A percentile compares a stretch with the other conserved stretches of the same genome.
Conservation (phyloP, 768 basidiomycete species). For the Mycena epipterygia region DNA sequence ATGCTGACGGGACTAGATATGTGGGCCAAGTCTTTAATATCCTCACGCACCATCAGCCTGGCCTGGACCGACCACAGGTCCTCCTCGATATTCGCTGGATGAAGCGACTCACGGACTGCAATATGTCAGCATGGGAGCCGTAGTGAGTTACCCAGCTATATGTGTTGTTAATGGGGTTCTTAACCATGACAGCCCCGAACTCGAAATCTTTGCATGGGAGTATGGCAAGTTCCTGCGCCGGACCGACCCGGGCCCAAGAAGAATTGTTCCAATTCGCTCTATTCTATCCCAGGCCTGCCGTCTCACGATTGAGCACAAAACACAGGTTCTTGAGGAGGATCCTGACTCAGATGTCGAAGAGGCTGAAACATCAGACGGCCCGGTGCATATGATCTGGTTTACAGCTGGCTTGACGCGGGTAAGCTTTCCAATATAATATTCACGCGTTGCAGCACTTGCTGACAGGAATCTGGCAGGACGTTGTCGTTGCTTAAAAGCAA, state of each 20-base stretch:
- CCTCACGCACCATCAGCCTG: conserved; percentile 18
- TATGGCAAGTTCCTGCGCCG: background rate
- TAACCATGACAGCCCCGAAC: conserved; percentile 8
- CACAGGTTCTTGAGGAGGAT: background rate
- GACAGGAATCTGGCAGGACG: background rate
- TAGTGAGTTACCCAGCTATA: background rate
- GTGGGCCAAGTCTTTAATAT: conserved; percentile 24
- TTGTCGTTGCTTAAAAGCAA: background rate
- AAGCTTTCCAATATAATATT: background rate
- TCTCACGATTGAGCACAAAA: conserved; percentile 5
- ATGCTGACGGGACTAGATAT: conserved; percentile 14
- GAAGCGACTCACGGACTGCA: background rate
- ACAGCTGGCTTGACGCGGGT: background rate
- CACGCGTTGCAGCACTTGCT: background rate
- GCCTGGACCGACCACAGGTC: background rate
- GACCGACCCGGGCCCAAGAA: background rate
- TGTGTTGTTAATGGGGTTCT: background rate
- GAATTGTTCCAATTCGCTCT: background rate
- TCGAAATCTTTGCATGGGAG: conserved; percentile 26
- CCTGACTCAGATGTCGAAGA: background rate
- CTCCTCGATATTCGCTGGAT: conserved; percentile 23
- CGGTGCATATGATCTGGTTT: background rate
- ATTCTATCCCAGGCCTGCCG: conserved; percentile 25
- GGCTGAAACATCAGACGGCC: background rate
- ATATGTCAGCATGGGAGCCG: conserved; percentile 23